A percentile compares a stretch with the other conserved stretches of the same genome.
Evolutionary conservation across 768 basidiomycete genomes (phyloP).

Genomic region (Suillus placidus): DNA sequence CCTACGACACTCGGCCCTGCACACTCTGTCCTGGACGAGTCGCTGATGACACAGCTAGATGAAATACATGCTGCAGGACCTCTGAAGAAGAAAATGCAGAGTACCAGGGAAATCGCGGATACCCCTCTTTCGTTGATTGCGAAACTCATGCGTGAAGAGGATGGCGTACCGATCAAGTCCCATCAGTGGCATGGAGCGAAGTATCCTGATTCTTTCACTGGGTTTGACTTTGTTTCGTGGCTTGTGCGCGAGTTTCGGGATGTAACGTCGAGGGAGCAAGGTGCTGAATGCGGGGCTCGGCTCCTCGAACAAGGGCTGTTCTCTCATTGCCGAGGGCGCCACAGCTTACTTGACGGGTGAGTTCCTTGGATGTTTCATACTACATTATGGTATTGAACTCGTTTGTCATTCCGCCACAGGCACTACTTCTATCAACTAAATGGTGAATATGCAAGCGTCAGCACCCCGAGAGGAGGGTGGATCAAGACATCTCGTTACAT

Average conservation of each 20-base stretch:
- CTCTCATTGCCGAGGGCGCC: constrained; percentile 76
- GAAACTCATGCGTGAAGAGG: constrained; percentile 84
- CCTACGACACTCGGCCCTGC: constrained; percentile 86
- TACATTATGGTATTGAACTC: constrained; percentile 1
- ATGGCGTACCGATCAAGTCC: constrained; percentile 81
- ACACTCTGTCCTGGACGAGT: constrained; percentile 76
- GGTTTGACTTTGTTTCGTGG: constrained; percentile 90
- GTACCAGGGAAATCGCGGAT: constrained; percentile 70
- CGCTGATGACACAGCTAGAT: constrained; percentile 78
- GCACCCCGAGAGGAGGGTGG: constrained; percentile 71
- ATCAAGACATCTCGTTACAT: constrained; percentile 54
- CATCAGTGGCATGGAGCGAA: constrained; percentile 78
- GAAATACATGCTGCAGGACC: constrained; percentile 77
- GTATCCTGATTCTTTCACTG: constrained; percentile 85
- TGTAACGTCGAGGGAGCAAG: constrained; percentile 81
- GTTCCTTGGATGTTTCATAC: constrained; percentile 23
- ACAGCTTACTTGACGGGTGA: constrained; percentile 88
- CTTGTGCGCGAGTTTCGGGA: constrained; percentile 90
- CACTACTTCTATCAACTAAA: constrained; percentile 89
- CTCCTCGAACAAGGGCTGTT: constrained; percentile 83
- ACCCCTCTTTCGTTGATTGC: constrained; percentile 67
- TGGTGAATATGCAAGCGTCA: constrained; percentile 71
- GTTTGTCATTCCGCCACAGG: constrained; percentile 38
- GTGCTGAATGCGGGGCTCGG: constrained; percentile 73
- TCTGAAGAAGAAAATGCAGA: constrained; percentile 78